Evolutionary conservation across 805 yeast genomes (phyloP).

Genomic region (Yarrowia deformans): DNA sequence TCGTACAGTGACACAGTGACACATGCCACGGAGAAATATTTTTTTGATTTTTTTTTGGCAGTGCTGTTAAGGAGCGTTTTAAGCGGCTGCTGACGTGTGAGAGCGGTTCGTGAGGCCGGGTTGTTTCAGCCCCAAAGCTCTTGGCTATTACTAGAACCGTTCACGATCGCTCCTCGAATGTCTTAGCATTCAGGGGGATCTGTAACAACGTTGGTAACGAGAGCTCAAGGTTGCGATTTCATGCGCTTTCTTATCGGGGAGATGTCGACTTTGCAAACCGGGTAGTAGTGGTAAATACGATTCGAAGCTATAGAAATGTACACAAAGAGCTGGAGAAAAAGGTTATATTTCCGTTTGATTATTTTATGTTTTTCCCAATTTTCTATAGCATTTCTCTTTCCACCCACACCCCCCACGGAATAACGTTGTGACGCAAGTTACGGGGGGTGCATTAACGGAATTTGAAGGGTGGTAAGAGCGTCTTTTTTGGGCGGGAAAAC

Average conservation of each 20-base stretch:
- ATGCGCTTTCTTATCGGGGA: background rate
- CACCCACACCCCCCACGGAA: background rate
- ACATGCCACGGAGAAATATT: too few relatives aligned
- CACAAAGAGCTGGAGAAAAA: too few relatives aligned
- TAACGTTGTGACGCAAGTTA: constrained; percentile 21
- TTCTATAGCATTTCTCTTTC: background rate
- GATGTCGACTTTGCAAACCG: too few relatives aligned
- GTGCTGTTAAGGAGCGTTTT: too few relatives aligned
- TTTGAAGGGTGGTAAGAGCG: background rate
- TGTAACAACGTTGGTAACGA: constrained; percentile 21
- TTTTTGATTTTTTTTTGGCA: too few relatives aligned
- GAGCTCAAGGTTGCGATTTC: background rate
- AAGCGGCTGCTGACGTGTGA: too few relatives aligned
- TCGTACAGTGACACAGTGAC: too few relatives aligned
- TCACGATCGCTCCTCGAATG: too few relatives aligned
- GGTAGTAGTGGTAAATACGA: too few relatives aligned
- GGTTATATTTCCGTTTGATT: background rate
- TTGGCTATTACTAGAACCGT: too few relatives aligned
- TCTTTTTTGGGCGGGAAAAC: background rate
- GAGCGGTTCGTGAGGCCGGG: background rate
- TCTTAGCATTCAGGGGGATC: constrained; percentile 26
- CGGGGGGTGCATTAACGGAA: constrained; percentile 17
- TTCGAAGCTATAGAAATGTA: too few relatives aligned
- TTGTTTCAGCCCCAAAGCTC: background rate
- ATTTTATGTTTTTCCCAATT: background rate